Conservation (phyloP, 345 rosid genomes). For the Schrenkiella parvula region DNA sequence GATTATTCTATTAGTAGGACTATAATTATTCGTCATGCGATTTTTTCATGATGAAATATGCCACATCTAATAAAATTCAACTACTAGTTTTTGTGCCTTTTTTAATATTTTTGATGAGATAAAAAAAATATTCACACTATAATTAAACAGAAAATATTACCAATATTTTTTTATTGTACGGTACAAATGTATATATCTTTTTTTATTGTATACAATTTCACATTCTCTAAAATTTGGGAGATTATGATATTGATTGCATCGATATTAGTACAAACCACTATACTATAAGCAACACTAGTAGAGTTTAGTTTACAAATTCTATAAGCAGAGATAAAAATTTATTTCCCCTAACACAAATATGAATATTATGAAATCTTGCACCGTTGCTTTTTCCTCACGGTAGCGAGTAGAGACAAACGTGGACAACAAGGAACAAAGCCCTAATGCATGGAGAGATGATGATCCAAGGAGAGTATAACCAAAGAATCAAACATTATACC, state of each 20-base stretch:
- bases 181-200: too few relatives aligned
- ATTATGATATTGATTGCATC: too few relatives aligned
- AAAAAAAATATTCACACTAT: too few relatives aligned
- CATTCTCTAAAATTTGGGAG: too few relatives aligned
- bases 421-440: background rate
- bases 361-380: background rate
- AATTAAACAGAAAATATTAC: too few relatives aligned
- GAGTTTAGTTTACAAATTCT: background rate
- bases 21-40: background rate
- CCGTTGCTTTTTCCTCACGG: too few relatives aligned
- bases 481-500: constrained; percentile 46
- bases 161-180: too few relatives aligned
- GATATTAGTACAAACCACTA: too few relatives aligned
- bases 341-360: background rate
- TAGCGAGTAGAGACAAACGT: background rate
- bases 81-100: too few relatives aligned
- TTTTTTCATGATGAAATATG: background rate
- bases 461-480: background rate
- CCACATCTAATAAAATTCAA: background rate
- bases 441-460: background rate
- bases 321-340: background rate
- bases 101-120: too few relatives aligned
- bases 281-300: background rate
- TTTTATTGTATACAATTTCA: background rate
- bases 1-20: background rate